A percentile compares a stretch with the other conserved stretches of the same genome.
These are phyloP conservation scores for Inga oerstediana DNA, from an alignment of 306 rosid genomes.

Conservation along the genomic window DNA sequence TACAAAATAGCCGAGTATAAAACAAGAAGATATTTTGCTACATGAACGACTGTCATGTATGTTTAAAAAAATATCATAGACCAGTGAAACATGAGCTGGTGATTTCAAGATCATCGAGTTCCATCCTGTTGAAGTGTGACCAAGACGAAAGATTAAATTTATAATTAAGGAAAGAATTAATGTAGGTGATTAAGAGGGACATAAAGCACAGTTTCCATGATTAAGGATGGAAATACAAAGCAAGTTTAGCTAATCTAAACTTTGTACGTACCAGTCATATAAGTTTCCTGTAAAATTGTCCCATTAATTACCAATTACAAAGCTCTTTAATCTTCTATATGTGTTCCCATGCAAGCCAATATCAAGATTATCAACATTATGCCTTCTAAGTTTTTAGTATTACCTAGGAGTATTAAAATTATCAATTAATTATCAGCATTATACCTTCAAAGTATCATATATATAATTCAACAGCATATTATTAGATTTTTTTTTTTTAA, in stretches of 20 bases:
- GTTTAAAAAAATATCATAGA: not conserved
- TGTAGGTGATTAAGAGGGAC: conserved; percentile 4
- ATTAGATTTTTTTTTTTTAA: no score
- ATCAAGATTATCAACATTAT: not conserved
- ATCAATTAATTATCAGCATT: not conserved
- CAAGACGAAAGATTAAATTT: not conserved
- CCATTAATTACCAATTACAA: conserved; percentile 23
- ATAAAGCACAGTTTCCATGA: conserved; percentile 36
- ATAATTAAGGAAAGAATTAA: conserved; percentile 13
- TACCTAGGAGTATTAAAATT: not conserved
- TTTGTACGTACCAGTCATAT: conserved; percentile 2
- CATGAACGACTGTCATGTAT: not conserved
- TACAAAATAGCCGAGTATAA: not conserved
- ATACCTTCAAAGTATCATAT: not conserved
- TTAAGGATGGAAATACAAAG: conserved; percentile 36
- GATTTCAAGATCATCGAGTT: not conserved
- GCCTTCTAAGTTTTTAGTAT: not conserved
- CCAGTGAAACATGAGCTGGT: not conserved
- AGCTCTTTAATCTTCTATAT: not conserved
- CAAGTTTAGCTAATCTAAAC: conserved; percentile 14
- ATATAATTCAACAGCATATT: not conserved
- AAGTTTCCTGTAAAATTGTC: conserved; percentile 29
- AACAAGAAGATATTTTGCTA: not conserved
- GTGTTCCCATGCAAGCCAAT: not conserved
- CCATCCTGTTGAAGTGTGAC: not conserved